These are phyloP conservation scores for Hanseniaspora taiwanica DNA, from an alignment of 805 yeast genomes.

Conservation along the genomic window DNA sequence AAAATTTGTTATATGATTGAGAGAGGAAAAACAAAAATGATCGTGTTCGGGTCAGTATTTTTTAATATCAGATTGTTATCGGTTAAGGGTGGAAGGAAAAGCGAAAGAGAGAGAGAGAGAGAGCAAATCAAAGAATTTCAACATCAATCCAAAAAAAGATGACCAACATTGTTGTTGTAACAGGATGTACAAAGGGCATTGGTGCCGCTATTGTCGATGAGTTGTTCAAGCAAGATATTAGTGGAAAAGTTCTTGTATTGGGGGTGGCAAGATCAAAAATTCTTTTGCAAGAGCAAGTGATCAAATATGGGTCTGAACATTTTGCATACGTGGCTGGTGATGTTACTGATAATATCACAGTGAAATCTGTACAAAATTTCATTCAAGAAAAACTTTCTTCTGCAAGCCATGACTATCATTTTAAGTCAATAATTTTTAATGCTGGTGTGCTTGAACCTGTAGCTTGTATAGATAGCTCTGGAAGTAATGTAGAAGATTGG, in stretches of 20 bases:
- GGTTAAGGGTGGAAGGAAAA: too few species aligned
- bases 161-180: slow-evolving; percentile 33
- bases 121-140: neutral
- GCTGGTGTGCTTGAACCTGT: slow-evolving; percentile 84
- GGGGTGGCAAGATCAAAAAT: slow-evolving; percentile 52
- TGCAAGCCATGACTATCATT: slow-evolving; percentile 31
- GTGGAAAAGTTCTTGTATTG: slow-evolving; percentile 37
- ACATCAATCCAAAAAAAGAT: neutral
- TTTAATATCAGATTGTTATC: too few species aligned
- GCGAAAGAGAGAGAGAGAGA: too few species aligned
- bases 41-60: too few species aligned
- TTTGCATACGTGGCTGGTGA: slow-evolving; percentile 49
- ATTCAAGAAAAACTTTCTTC: slow-evolving; percentile 24
- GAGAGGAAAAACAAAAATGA: too few species aligned
- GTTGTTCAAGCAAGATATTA: slow-evolving; percentile 23
- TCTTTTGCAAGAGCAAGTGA: slow-evolving; percentile 31
- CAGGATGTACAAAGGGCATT: slow-evolving; percentile 64
- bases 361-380: too few species aligned
- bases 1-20: too few species aligned
- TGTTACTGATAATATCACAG: slow-evolving; percentile 31
- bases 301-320: slow-evolving; percentile 32
- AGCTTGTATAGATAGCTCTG: slow-evolving; percentile 25
- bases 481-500: slow-evolving; percentile 41
- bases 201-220: slow-evolving; percentile 64
- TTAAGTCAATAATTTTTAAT: slow-evolving; percentile 59